Conservation (phyloP, 257 asterid genomes). For the Marsdenia floribunda region DNA sequence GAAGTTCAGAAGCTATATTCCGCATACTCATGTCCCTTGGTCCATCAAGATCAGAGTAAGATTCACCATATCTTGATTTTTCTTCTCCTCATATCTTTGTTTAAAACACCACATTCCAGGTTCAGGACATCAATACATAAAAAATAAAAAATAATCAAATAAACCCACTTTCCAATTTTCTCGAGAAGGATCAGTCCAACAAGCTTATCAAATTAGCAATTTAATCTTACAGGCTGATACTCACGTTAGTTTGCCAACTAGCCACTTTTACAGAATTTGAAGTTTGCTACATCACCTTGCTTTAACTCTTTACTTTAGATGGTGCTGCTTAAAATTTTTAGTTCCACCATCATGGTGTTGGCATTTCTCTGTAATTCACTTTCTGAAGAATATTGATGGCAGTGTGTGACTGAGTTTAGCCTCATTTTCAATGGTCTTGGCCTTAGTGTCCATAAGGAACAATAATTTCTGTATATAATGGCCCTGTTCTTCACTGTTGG, state of each 20-base stretch:
- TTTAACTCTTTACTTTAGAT: not conserved
- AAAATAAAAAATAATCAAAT: not conserved
- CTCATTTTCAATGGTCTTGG: not conserved
- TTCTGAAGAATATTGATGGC: not conserved
- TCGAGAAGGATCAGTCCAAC: not conserved
- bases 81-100: not conserved
- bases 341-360: not conserved
- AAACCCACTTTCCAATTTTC: not conserved
- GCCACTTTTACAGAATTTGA: not conserved
- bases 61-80: not conserved
- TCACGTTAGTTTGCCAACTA: not conserved
- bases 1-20: slow-evolving; percentile 86
- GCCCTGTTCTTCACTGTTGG: too few species aligned
- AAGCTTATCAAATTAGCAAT: not conserved
- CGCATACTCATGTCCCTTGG: slow-evolving; percentile 95
- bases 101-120: not conserved
- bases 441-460: not conserved
- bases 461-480: not conserved
- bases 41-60: slow-evolving; percentile 96
- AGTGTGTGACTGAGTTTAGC: not conserved
- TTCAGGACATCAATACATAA: not conserved
- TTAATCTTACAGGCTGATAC: not conserved
- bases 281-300: not conserved
- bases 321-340: not conserved
- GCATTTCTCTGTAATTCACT: not conserved